Evolutionary conservation across 2,329 filamentous ascomycete genomes (phyloP), one percentile per base, ranked within the genome.

Genomic region (Lomentospora prolificans): DNA sequence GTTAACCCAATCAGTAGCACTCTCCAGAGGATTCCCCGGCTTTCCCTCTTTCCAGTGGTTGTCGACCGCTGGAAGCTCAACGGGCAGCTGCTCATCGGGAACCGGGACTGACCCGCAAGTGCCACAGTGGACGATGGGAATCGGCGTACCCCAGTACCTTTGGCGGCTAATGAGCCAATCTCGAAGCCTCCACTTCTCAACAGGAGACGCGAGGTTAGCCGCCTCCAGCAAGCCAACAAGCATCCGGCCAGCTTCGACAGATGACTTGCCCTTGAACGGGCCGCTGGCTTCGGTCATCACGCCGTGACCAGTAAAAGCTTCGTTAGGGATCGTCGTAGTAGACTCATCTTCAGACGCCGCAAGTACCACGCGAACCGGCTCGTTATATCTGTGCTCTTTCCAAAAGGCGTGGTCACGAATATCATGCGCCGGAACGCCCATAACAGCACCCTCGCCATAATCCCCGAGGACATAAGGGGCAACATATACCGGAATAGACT

Each of bases 131-230:
- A 95, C 76, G 55, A 96, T 90, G 17, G 90, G 90, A 55, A 96
- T 95, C 0, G 90, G 90, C 0, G 90, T 82, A 12, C 90, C 90
- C 90, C 90, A 96, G 67, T 95, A 95, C 60, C 90, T 78, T 69
- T 96, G 90, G n/a, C 90, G 83, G 66, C 89, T 95, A 63, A 96
- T 86, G 56, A 96, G 74, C 90, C 90, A 96, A 69, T 96, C 90
- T 58, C 89, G 78, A 25, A 96, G 76, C 53, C 87, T 83, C 89
- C 89, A 95, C 59, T 82, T 87, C 58, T 88, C 82, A 7, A 80
- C 75, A n/a, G 73, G 67, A 57, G 81, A 75, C 8, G 83, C 88
- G n/a, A 83, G 72, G 1, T 74, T 70, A 4, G 80, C 78, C 2
- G 74, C 69, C 58, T 80, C 70, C 2, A 85, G 76, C 61, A 80